phyloP scores from a whole-genome alignment of 495 filamentous ascomycete species.

The Halenospora varia region DNA sequence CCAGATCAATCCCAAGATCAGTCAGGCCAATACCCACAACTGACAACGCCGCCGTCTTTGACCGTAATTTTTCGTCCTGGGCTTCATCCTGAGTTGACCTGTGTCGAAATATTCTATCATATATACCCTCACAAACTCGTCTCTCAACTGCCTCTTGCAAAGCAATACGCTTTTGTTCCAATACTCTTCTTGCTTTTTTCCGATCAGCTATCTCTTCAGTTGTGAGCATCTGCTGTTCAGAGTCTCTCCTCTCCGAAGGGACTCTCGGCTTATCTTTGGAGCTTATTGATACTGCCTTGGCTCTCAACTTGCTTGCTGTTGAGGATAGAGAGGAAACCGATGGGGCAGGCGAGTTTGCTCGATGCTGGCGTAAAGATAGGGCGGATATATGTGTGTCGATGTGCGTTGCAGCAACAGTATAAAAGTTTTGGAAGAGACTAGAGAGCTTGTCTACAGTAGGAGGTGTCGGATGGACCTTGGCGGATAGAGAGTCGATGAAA shows the following conservation, averaged over 20 bases:
- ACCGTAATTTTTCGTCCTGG: constrained; percentile 89
- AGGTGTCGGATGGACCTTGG: constrained; percentile 80
- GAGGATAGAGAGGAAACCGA: constrained; percentile 46
- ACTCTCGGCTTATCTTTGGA: constrained; percentile 44
- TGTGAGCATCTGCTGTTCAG: constrained; percentile 89
- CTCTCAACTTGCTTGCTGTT: constrained; percentile 45
- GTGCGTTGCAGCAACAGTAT: constrained; percentile 73
- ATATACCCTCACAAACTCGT: constrained; percentile 80
- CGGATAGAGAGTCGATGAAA: constrained; percentile 87
- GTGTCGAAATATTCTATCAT: constrained; percentile 85
- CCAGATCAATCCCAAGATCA: constrained; percentile 80
- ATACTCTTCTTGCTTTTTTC: constrained; percentile 67
- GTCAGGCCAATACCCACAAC: constrained; percentile 85
- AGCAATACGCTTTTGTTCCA: constrained; percentile 70
- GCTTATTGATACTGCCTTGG: constrained; percentile 47
- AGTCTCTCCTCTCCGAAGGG: constrained; percentile 26
- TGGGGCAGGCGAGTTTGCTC: constrained; percentile 48
- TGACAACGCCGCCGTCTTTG: constrained; percentile 85
- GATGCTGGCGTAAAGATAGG: constrained; percentile 68
- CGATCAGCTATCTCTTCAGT: constrained; percentile 75
- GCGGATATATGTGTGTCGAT: constrained; percentile 85
- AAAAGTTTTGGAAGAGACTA: constrained; percentile 92
- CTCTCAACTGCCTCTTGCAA: constrained; percentile 93
- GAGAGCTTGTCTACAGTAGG: constrained; percentile 81
- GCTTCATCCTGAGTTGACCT: constrained; percentile 91